These are phyloP conservation scores for Coriolopsis trogii DNA, from an alignment of 1,284 basidiomycete species.

Conservation along the genomic window DNA sequence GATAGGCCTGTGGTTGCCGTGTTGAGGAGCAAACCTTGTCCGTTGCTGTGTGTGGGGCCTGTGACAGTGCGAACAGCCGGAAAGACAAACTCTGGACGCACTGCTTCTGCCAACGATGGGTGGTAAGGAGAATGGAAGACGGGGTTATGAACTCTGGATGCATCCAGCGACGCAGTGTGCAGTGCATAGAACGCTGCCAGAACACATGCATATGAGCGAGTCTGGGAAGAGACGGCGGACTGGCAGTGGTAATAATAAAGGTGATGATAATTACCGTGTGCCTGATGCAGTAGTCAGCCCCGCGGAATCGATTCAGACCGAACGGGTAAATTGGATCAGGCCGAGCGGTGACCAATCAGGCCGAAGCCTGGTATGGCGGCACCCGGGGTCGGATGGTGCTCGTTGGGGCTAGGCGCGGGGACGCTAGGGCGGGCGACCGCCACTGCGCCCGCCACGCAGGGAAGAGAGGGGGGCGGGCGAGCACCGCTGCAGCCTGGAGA, in stretches of 20 bases:
- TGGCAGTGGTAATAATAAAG: not conserved
- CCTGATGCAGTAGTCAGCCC: too few relatives aligned
- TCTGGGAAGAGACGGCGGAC: not conserved
- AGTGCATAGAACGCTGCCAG: not conserved
- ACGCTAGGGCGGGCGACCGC: not conserved
- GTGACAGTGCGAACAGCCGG: too few relatives aligned
- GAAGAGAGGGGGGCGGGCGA: not conserved
- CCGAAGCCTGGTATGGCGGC: too few relatives aligned
- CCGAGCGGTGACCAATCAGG: not conserved
- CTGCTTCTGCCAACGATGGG: not conserved
- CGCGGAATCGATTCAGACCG: constrained; percentile 15
- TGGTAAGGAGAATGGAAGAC: not conserved
- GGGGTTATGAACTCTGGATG: not conserved
- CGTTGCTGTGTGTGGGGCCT: too few relatives aligned
- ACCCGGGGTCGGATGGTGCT: not conserved
- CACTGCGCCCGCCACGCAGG: too few relatives aligned
- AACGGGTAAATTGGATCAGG: not conserved
- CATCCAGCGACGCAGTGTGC: not conserved
- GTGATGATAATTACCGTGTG: constrained; percentile 16
- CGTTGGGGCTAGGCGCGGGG: constrained; percentile 1
- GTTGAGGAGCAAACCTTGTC: too few relatives aligned
- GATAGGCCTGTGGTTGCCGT: too few relatives aligned
- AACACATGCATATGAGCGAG: not conserved
- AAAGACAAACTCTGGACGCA: not conserved
- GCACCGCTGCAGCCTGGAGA: too few relatives aligned